Percentiles rank a stretch among this genome's conserved stretches.
Conservation (phyloP, 495 filamentous ascomycete genomes). For the Parathielavia hyrcaniae region DNA sequence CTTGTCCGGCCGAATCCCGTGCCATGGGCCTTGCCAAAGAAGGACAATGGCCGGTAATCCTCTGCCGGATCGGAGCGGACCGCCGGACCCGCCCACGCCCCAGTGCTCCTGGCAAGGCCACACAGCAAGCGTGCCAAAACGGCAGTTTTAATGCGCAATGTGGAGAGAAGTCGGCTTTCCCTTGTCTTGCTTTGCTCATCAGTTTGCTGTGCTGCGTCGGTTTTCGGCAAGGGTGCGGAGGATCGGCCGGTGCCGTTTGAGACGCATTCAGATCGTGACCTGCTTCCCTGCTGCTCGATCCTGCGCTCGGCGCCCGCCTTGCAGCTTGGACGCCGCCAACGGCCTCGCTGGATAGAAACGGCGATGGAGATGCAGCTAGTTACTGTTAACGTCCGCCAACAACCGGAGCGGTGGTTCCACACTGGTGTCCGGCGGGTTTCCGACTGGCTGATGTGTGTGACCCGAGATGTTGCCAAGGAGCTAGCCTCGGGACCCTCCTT, state of each 20-base stretch:
- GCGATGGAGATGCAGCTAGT: background rate
- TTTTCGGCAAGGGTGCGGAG: no score
- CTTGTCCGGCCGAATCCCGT: background rate
- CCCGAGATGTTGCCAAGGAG: background rate
- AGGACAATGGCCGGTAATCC: background rate
- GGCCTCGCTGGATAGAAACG: no score
- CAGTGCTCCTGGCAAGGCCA: background rate
- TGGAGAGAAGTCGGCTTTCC: no score
- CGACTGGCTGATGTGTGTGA: conserved; percentile 2
- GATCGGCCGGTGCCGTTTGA: no score
- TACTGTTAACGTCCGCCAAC: background rate
- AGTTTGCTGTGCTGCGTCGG: no score
- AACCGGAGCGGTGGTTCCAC: background rate
- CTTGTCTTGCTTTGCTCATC: no score
- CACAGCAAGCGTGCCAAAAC: background rate
- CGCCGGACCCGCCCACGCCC: background rate
- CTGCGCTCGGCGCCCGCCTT: no score
- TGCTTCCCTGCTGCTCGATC: no score
- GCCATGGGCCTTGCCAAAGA: background rate
- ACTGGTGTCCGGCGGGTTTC: background rate
- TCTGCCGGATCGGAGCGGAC: conserved; percentile 8
- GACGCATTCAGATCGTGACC: no score
- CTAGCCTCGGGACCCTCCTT: no score
- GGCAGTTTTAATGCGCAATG: no score
- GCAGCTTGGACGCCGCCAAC: no score